Evolutionary conservation across 495 filamentous ascomycete species (phyloP), one percentile per base, ranked within the genome.

Genomic region (Cudoniella acicularis): DNA sequence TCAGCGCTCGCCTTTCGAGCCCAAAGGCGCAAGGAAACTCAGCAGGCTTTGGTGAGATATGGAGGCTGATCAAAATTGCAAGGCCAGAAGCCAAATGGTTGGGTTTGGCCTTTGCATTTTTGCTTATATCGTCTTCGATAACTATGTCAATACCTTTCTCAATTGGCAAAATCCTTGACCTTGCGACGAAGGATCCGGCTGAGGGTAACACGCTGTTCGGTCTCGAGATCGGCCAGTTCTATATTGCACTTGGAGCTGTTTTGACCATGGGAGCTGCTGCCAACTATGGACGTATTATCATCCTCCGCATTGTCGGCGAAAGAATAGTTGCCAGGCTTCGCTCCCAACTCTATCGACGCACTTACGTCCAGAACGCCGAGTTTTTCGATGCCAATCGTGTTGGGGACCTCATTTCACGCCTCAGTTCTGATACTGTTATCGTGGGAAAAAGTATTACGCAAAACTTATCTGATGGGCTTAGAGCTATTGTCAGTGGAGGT

Each of bases 341-440:
- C 42, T 93, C 92, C 10, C 87, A 89, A 70, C 84, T 98, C 20
- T 98, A 94, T 76, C 82, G 90, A 52, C 83, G 87, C 65, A 98
- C 94, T 0, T 94, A 95, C 59, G 76, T 91, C 20, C 94, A 98
- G 67, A 91, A 98, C 71, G 95, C 95, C 57, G 94, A 98, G 68
- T 98, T 98, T 77, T 98, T 98, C 69, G 94, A 98, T 69, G 94
- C 94, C 40, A 98, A 98, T 74, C 82, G 95, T 18, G 91, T 96
- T 40, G 94, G 94, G 62, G 94, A 98, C 69, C 74, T 98, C 64
- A 96, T 98, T 65, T 97, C 93, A 49, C 85, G 94, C 13, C 85
- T 98, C 20, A 90, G 92, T 65, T 96, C 92, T 9, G 94, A 98
- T 69, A 97, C 94, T 1, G 88, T 98, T 63, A 92, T 98, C 62